These are phyloP conservation scores for Thelephora ganbajun DNA, from an alignment of 768 basidiomycete species.

Conservation along the genomic window DNA sequence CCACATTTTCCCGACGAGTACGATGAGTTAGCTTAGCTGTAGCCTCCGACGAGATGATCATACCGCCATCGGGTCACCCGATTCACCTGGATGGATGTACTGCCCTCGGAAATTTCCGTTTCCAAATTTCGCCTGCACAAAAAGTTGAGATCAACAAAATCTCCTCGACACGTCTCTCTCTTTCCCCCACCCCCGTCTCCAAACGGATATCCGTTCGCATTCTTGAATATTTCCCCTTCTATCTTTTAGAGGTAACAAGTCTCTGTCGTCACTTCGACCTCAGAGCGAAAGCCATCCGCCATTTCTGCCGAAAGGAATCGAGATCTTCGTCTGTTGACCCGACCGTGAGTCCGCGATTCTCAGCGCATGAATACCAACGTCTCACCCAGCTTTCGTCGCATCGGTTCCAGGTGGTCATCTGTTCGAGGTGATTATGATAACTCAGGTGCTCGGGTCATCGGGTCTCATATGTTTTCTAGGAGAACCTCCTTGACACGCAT, in stretches of 20 bases:
- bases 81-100: too few relatives aligned
- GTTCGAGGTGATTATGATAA: conserved; percentile 43
- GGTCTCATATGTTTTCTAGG: conserved; percentile 28
- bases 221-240: too few relatives aligned
- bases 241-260: background rate
- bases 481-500: conserved; percentile 63
- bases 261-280: conserved; percentile 15
- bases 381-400: conserved; percentile 2
- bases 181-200: background rate
- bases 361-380: background rate
- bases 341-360: conserved; percentile 35
- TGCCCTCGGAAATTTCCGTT: too few relatives aligned
- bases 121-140: too few relatives aligned
- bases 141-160: too few relatives aligned
- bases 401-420: conserved; percentile 51
- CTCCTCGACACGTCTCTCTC: background rate
- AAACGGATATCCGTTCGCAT: too few relatives aligned
- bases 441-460: conserved; percentile 1
- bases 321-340: conserved; percentile 75
- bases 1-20: too few relatives aligned
- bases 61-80: too few relatives aligned
- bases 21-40: too few relatives aligned
- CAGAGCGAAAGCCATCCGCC: conserved; percentile 31
- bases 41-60: too few relatives aligned
- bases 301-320: conserved; percentile 68